Evolutionary conservation across 495 filamentous ascomycete genomes (phyloP).

Genomic region (Aspergillus nidulans): DNA sequence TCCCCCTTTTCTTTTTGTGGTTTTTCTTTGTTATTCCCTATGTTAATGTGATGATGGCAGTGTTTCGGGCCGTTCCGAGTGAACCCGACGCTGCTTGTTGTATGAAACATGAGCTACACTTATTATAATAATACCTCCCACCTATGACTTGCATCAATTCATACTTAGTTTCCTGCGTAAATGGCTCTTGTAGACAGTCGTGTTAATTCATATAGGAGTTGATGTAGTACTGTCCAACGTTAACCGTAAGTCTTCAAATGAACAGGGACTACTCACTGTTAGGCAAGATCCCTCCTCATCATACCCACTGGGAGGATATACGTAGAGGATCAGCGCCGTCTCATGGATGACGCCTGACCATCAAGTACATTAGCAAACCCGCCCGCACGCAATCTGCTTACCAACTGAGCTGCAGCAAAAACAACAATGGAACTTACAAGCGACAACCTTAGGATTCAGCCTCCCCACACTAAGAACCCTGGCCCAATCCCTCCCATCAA

Average conservation of each 20-base stretch:
- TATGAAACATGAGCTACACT: constrained; percentile 15
- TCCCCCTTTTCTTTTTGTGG: constrained; percentile 3
- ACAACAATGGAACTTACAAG: constrained; percentile 52
- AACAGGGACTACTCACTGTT: constrained; percentile 52
- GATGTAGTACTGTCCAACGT: constrained; percentile 55
- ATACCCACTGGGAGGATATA: constrained; percentile 75
- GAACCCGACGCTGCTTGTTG: constrained; percentile 2
- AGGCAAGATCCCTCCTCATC: constrained; percentile 70
- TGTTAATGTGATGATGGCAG: constrained; percentile 3
- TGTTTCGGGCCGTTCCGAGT: not conserved
- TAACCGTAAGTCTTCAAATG: not conserved
- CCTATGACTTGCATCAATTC: constrained; percentile 3
- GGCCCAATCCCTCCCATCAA: constrained; percentile 91
- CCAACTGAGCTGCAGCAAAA: not conserved
- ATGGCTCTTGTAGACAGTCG: not conserved
- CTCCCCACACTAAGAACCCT: constrained; percentile 84
- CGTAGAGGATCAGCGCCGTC: constrained; percentile 87
- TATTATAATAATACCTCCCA: constrained; percentile 16
- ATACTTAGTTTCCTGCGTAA: not conserved
- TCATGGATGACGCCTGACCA: constrained; percentile 58
- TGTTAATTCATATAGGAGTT: constrained; percentile 39
- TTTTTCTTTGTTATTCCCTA: constrained; percentile 2
- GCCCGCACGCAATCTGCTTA: not conserved
- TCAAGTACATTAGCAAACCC: not conserved
- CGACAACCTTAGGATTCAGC: constrained; percentile 84